These are phyloP conservation scores for Alternaria dauci DNA, from an alignment of 2,329 filamentous ascomycete species.

Conservation along the genomic window DNA sequence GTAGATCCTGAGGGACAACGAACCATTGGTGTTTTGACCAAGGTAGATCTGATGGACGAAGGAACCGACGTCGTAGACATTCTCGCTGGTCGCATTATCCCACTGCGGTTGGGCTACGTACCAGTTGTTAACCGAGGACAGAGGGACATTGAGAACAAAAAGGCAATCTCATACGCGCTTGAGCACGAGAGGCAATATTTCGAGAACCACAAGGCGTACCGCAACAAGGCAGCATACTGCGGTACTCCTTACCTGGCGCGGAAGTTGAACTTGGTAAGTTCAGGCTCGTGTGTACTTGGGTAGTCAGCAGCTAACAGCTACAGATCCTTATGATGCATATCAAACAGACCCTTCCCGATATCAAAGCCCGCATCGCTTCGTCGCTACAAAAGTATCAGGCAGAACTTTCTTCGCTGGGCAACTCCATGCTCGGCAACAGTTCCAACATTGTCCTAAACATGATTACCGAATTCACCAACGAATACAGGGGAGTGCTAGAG, in stretches of 20 bases:
- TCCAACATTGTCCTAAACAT: conserved; percentile 97
- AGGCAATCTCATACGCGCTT: conserved; percentile 87
- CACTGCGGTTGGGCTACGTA: conserved; percentile 91
- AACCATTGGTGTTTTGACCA: conserved; percentile 97
- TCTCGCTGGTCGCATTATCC: conserved; percentile 95
- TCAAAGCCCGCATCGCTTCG: conserved; percentile 94
- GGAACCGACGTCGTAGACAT: conserved; percentile 99
- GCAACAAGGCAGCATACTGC: conserved; percentile 98
- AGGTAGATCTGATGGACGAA: conserved; percentile 99
- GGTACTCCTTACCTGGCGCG: conserved; percentile 95
- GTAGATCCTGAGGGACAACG: conserved; percentile 97
- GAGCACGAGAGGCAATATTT: conserved; percentile 98
- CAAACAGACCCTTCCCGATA: conserved; percentile 98
- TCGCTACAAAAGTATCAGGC: conserved; percentile 90
- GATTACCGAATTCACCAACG: conserved; percentile 98
- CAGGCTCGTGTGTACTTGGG: not conserved
- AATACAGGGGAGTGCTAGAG: conserved; percentile 94
- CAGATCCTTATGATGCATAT: conserved; percentile 99
- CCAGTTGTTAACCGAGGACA: conserved; percentile 98
- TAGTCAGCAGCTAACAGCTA: conserved; percentile 33
- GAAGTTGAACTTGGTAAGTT: conserved; percentile 83
- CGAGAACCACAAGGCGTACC: conserved; percentile 97
- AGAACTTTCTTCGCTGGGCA: conserved; percentile 84
- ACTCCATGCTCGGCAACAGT: conserved; percentile 94
- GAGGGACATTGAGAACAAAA: conserved; percentile 98